These are phyloP conservation scores for Lyophyllum atratum DNA, from an alignment of 768 basidiomycete genomes.

Conservation along the genomic window DNA sequence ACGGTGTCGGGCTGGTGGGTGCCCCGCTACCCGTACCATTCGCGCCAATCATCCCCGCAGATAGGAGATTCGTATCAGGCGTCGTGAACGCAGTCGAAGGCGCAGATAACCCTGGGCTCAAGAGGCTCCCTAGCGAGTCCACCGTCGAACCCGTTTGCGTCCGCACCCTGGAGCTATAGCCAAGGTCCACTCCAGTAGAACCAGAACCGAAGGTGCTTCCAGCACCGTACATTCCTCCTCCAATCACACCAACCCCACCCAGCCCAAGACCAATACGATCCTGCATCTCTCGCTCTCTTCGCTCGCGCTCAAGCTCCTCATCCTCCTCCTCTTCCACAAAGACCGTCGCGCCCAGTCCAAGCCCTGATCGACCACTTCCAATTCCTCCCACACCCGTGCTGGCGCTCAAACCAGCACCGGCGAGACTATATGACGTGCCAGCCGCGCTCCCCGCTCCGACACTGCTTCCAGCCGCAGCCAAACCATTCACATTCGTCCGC, in stretches of 20 bases:
- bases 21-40: conserved; percentile 37
- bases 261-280: conserved; percentile 26
- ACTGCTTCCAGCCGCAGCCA: conserved; percentile 27
- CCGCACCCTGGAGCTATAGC: conserved; percentile 47
- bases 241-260: conserved; percentile 27
- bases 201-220: conserved; percentile 29
- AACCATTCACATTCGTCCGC: conserved; percentile 60
- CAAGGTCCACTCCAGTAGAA: conserved; percentile 36
- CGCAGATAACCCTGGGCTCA: conserved; percentile 20
- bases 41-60: conserved; percentile 31
- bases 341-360: conserved; percentile 46
- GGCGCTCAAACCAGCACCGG: conserved; percentile 16
- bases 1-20: conserved; percentile 54
- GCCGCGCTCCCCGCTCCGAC: conserved; percentile 65
- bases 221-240: conserved; percentile 21
- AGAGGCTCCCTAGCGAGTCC: conserved; percentile 35
- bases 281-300: conserved; percentile 19
- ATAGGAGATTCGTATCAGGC: conserved; percentile 51
- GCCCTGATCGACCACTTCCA: conserved; percentile 40
- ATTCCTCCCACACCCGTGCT: background rate
- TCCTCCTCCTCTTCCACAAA: conserved; percentile 80
- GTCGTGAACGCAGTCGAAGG: conserved; percentile 60
- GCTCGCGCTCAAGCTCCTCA: conserved; percentile 62
- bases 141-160: conserved; percentile 52
- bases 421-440: conserved; percentile 65